phyloP scores from a whole-genome alignment of 371 early-diverging fungal genomes.

The Syncephalastrum monosporum region DNA sequence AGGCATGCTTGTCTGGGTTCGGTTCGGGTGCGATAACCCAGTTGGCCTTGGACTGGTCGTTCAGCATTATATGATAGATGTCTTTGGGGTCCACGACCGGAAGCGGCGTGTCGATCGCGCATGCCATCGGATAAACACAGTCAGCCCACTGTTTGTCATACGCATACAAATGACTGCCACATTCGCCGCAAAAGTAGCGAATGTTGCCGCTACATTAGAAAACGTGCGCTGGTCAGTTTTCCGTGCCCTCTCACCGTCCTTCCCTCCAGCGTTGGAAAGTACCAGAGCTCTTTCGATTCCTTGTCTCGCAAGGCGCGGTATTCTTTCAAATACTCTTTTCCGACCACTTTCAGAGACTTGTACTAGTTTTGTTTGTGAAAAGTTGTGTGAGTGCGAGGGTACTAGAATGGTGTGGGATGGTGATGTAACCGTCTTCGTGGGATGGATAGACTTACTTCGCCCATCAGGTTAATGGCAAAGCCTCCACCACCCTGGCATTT shows the following conservation, averaged over 20 bases:
- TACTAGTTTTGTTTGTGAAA: slow-evolving; percentile 14
- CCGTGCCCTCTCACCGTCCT: background rate
- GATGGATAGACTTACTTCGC: slow-evolving; percentile 19
- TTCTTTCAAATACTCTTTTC: slow-evolving; percentile 35
- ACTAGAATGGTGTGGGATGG: background rate
- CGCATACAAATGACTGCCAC: slow-evolving; percentile 43
- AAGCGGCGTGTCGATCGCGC: slow-evolving; percentile 42
- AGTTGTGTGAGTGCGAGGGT: background rate
- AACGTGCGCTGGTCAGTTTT: background rate
- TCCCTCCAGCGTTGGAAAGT: slow-evolving; percentile 5
- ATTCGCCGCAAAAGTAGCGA: slow-evolving; percentile 47
- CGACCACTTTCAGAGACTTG: slow-evolving; percentile 31
- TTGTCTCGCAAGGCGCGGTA: slow-evolving; percentile 42
- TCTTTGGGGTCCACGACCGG: slow-evolving; percentile 22
- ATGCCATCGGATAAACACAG: slow-evolving; percentile 41
- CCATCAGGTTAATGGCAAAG: slow-evolving; percentile 46
- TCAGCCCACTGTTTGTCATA: slow-evolving; percentile 31
- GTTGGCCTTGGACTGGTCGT: slow-evolving; percentile 31
- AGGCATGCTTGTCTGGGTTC: slow-evolving; percentile 16
- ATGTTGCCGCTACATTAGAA: slow-evolving; percentile 33
- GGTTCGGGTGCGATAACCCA: slow-evolving; percentile 31
- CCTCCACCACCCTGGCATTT: slow-evolving; percentile 52
- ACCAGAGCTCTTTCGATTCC: slow-evolving; percentile 33
- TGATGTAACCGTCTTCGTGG: background rate
- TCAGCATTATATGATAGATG: slow-evolving; percentile 31